Evolutionary conservation across 2,329 filamentous ascomycete genomes (phyloP), one percentile per base, ranked within the genome.

Genomic region (Scedosporium boydii): DNA sequence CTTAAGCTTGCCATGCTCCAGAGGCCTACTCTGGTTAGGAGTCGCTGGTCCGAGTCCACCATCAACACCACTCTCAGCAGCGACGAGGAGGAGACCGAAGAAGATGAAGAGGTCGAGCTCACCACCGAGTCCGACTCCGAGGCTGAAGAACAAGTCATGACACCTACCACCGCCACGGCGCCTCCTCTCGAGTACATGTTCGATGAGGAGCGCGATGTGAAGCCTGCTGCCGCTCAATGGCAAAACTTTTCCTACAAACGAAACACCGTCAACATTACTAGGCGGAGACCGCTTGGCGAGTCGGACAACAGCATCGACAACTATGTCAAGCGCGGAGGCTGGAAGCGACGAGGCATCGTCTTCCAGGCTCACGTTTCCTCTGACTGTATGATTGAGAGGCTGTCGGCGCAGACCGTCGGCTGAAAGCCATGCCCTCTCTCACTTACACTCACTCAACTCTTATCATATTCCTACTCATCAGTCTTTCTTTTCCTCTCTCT

Each of bases 21-120:
- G 48, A 42, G 59, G 21, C 56, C 61, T 69, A 70, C 18, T 72
- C 74, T 21, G 65, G 68, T 3, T 63, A 75, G 65, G 72, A 77
- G 75, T 21, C 73, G 71, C 62, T 78, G 76, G 76, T 78, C 76
- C 46, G 76, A 76, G 61, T 78, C 76, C 6, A 78, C 76, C 34
- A 72, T 77, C 62, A 69, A 74, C 64, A 69, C 70, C 2, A 21
- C 23, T 21, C 62, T 71, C 26, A 67, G 68, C 57, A 68, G 66
- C 59, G 65, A 65, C 21, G 69, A 67, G 34, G 68, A 67, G 16
- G 65, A 68, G 23, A 65, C 66, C 18, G 64, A 63, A 5, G 68
- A 69, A 42, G 66, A 69, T 23, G 61, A 55, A 18, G 69, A 67
- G 38, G 68, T 66, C 16, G 65, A 68, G 21, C 65, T 66, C 18